phyloP scores from a whole-genome alignment of 2,329 filamentous ascomycete species.

The Fonsecaea monophora region DNA sequence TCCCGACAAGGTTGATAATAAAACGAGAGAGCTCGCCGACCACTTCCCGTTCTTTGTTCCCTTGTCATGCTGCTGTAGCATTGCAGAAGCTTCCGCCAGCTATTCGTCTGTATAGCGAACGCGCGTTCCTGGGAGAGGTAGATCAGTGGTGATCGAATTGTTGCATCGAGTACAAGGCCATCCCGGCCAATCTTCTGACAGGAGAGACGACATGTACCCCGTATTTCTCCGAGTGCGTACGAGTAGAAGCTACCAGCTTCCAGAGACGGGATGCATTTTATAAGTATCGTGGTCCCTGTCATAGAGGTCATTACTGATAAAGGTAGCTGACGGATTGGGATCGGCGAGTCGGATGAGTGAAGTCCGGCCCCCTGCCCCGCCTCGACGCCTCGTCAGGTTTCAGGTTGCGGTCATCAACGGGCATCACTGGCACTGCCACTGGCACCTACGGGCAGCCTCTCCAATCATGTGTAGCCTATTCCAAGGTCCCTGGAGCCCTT shows the following conservation, averaged over 20 bases:
- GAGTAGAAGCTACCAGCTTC: neutral
- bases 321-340: neutral
- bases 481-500: neutral
- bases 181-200: too few species aligned
- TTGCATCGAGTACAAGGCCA: too few species aligned
- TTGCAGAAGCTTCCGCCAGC: neutral
- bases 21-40: neutral
- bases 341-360: neutral
- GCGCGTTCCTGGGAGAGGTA: too few species aligned
- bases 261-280: too few species aligned
- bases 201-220: neutral
- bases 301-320: neutral
- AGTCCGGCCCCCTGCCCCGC: neutral
- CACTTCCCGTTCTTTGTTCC: neutral
- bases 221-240: neutral
- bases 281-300: too few species aligned
- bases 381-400: neutral
- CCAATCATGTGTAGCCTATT: neutral
- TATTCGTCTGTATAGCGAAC: neutral
- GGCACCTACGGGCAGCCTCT: neutral
- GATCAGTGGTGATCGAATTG: too few species aligned
- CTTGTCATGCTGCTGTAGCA: neutral
- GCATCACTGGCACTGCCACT: neutral
- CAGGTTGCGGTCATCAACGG: neutral
- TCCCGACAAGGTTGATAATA: neutral